Base-by-base conservation (phyloP, 768 basidiomycete species). In the Hortiboletus campestris region DNA sequence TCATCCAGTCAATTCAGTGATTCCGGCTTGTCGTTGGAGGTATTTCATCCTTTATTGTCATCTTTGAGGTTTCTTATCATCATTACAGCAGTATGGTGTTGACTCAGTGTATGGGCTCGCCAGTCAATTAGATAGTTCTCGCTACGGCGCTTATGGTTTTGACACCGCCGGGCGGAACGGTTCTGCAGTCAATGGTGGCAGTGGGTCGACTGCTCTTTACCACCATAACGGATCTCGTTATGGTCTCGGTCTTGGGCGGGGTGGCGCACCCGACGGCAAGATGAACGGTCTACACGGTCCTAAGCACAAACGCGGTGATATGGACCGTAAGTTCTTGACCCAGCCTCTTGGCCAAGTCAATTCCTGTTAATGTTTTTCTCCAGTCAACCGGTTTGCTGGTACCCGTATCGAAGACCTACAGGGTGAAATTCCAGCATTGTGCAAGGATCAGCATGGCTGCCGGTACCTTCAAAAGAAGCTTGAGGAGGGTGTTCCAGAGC, bases 401-500 rank as follows among this genome's bases (percentile, higher is more conserved):
- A 95, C 94, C 31, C 86, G 94, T 41, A 79, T 99, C 51, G 97
- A 99, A 68, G 97, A 99, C 66, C 76, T 99, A 22, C 88, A 90
- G 62, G 96, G 96, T 55, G 96, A 99, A 73, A 96, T 99, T 56
- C 85, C 94, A 14, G 78, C 84, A 1, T 75, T 99, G 17, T 98
- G 97, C 84, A 98, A 98, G 72, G 97, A 99, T 73, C 97, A 99
- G 73, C 96, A 98, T 72, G 97, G 97, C 3, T 99, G 97, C 68
- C 85, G 97, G 35, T 99, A 98, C 69, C 76, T 99, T 54, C 97
- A 99, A 75, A 98, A 98, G 84, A 98, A 98, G 75, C 81, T 99
- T 25, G 97, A 99, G 71, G 97, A 99, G 68, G 92, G 91, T 52
- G 84, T 89, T 56, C 82, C 96, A 6, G 95, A 96, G 70, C 95